Conservation (phyloP, 73 alveolate genomes). For the Tetrahymena borealis region DNA sequence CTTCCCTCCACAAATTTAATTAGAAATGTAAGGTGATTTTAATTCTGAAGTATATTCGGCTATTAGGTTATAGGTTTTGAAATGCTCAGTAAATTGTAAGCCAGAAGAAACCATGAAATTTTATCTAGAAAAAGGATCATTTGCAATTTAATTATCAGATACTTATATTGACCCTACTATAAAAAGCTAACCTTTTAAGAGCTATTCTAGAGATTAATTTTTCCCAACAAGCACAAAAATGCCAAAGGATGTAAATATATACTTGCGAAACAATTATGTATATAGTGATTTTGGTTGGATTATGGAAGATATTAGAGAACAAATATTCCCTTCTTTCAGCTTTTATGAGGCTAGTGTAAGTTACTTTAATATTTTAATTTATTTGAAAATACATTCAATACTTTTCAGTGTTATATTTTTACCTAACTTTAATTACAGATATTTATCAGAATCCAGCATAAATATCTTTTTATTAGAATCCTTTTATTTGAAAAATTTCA, state of each 20-base stretch:
- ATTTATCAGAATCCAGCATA: no score
- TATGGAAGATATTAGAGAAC: not conserved
- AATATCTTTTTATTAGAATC: no score
- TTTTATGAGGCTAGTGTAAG: not conserved
- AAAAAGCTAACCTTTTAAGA: not conserved
- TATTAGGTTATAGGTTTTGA: not conserved
- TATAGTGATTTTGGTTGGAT: not conserved
- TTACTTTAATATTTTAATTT: no score
- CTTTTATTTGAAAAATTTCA: no score
- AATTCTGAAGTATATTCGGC: not conserved
- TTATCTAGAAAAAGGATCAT: not conserved
- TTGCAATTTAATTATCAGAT: not conserved
- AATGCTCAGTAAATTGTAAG: not conserved
- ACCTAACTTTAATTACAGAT: no score
- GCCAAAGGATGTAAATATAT: not conserved
- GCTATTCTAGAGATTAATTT: not conserved
- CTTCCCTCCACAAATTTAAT: not conserved
- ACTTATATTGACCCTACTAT: not conserved
- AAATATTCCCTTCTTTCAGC: not conserved
- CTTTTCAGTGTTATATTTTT: not conserved
- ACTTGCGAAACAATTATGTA: not conserved
- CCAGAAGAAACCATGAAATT: not conserved
- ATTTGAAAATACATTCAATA: no score
- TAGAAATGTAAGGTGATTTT: not conserved
- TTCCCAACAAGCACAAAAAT: not conserved